Evolutionary conservation across 306 rosid species (phyloP).

Genomic region (Cotoneaster glaucophyllus): DNA sequence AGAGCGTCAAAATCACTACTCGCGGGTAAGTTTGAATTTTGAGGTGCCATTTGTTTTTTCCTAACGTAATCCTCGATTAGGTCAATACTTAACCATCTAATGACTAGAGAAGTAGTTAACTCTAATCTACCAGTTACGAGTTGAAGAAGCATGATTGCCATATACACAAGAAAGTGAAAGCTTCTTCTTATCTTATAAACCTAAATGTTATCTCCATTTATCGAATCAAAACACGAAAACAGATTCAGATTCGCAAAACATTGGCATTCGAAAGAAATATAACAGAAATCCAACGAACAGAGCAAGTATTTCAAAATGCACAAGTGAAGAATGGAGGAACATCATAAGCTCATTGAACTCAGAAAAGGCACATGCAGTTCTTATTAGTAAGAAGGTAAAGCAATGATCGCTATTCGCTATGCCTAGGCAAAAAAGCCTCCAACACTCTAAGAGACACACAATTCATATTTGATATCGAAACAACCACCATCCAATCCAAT

Average conservation of each 20-base stretch:
- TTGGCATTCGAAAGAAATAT: background rate
- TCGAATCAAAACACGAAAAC: background rate
- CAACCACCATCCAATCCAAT: conserved; percentile 11
- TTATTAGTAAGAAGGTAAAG: conserved; percentile 37
- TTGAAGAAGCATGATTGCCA: background rate
- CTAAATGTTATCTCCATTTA: background rate
- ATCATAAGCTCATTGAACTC: conserved; percentile 11
- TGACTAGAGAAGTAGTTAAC: background rate
- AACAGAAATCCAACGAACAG: background rate
- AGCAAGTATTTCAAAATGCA: background rate
- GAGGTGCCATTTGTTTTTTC: too few relatives aligned
- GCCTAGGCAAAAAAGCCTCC: conserved; percentile 35
- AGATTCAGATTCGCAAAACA: background rate
- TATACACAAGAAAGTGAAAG: background rate
- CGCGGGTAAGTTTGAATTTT: too few relatives aligned
- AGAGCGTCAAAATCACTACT: too few relatives aligned
- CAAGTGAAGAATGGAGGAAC: background rate
- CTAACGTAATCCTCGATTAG: too few relatives aligned
- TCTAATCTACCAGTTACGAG: background rate
- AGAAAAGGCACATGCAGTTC: conserved; percentile 28
- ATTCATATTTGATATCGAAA: conserved; percentile 18
- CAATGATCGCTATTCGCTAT: conserved; percentile 27
- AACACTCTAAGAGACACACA: conserved; percentile 21
- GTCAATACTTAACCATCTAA: too few relatives aligned
- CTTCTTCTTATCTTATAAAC: background rate